Conservation (phyloP, 768 basidiomycete genomes). For the Lepiota brunneoincarnata region DNA sequence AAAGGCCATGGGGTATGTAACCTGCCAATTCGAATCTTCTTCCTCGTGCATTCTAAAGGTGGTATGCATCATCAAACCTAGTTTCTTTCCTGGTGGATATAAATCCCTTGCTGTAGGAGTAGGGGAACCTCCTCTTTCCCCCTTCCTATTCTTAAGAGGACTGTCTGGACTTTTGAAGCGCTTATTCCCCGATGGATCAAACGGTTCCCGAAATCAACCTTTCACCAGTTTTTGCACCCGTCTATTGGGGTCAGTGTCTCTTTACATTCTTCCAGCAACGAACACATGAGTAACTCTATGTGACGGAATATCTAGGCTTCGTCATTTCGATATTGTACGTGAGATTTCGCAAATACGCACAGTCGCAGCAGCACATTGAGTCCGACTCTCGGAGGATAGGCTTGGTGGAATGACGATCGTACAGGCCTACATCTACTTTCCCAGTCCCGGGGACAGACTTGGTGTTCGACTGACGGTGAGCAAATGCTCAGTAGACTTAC, state of each 20-base stretch:
- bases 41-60: no score
- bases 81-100: no score
- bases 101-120: no score
- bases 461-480: slow-evolving; percentile 30
- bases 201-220: slow-evolving; percentile 18
- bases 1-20: no score
- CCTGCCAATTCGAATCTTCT: no score
- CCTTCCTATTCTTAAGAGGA: no score
- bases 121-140: not conserved
- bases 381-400: slow-evolving; percentile 16
- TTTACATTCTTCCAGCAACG: no score
- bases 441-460: slow-evolving; percentile 23
- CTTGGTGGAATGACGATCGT: slow-evolving; percentile 38
- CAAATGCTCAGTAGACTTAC: not conserved
- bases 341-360: not conserved
- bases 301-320: slow-evolving; percentile 26
- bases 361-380: not conserved
- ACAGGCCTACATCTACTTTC: slow-evolving; percentile 40
- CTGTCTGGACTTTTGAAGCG: not conserved
- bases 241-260: slow-evolving; percentile 28
- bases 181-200: not conserved
- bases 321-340: slow-evolving; percentile 26
- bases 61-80: no score
- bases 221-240: slow-evolving; percentile 24
- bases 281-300: no score